Evolutionary conservation across 139 green algal genomes (phyloP), one percentile per base, ranked within the genome.

Genomic region (Coccomyxa sp.): DNA sequence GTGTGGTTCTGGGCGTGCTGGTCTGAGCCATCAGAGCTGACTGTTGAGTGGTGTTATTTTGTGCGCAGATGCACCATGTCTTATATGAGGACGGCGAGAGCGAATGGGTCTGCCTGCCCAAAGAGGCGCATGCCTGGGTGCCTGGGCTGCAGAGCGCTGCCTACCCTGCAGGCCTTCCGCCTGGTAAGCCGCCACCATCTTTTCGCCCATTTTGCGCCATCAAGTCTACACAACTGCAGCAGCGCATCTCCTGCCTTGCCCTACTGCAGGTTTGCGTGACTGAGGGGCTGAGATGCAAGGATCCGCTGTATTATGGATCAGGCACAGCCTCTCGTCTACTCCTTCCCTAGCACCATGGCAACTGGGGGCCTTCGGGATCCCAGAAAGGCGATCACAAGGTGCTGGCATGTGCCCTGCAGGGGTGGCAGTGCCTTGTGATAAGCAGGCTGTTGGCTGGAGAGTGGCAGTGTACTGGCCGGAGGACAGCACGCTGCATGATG

Each of bases 11-110:
- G 27, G 18, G 18, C 27, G 50, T 64, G 22, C 50, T 64, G 22
- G 50, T 64, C 18, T 18, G 3, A 31, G 50, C 2, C 50, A 31
- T 6, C 5, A 31, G 50, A 64, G 18, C 22, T 12, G 50, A 18
- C 22, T 64, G 2, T 18, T 64, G 44, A 6, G 22, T 6, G 3
- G 50, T 64, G 22, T 18, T 22, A n/a, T n/a, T n/a, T n/a, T n/a
- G n/a, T 4, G 29, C 68, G n/a, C 22, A 70, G 38, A 78, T 69
- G 50, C 73, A 80, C 58, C 68, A 74, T 35, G 55, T 83, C 22
- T 34, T 80, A 39, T 83, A 80, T 74, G 79, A 83, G 4, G 79
- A 83, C 37, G 79, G 79, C 14, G 68, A 75, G 74, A 39, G 77
- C 33, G 79, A 83, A 40, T 74, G 68, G 79, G 29, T 80, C 5